Conservation (phyloP, 768 basidiomycete species). For the Coprinopsis strossmayeri region DNA sequence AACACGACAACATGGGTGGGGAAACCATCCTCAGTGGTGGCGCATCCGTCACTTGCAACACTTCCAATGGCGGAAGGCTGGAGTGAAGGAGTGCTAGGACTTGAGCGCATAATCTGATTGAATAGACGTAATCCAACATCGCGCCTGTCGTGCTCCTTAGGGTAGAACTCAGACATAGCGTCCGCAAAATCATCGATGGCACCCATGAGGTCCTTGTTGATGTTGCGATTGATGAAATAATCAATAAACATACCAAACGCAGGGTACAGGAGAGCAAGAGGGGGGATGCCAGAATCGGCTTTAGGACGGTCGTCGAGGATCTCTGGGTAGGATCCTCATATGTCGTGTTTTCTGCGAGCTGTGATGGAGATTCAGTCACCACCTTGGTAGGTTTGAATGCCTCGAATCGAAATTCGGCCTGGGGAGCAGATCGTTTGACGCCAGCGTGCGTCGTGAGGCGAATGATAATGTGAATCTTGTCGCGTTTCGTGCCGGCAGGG, state of each 20-base stretch:
- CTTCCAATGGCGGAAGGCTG: slow-evolving; percentile 7
- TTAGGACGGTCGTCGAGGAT: no score
- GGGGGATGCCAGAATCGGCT: no score
- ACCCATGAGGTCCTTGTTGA: slow-evolving; percentile 2
- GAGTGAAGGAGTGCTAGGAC: no score
- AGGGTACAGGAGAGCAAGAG: slow-evolving; percentile 15
- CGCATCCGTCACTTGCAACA: slow-evolving; percentile 7
- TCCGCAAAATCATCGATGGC: slow-evolving; percentile 12
- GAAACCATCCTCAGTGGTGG: neutral
- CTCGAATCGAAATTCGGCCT: neutral
- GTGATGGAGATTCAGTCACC: no score
- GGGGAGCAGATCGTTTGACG: neutral
- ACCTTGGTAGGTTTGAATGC: neutral
- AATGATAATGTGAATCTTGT: no score
- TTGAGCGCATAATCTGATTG: no score
- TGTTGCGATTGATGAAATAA: slow-evolving; percentile 6
- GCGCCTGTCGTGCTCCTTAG: neutral
- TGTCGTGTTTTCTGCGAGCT: no score
- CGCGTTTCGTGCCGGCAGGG: no score
- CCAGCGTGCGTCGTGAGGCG: no score
- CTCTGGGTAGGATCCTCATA: no score
- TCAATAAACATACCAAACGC: slow-evolving; percentile 18
- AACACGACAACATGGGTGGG: slow-evolving; percentile 7
- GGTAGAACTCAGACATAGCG: slow-evolving; percentile 14
- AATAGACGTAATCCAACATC: no score